Evolutionary conservation across 2,329 filamentous ascomycete species (phyloP).

Genomic region (Endocalyx cinctus): DNA sequence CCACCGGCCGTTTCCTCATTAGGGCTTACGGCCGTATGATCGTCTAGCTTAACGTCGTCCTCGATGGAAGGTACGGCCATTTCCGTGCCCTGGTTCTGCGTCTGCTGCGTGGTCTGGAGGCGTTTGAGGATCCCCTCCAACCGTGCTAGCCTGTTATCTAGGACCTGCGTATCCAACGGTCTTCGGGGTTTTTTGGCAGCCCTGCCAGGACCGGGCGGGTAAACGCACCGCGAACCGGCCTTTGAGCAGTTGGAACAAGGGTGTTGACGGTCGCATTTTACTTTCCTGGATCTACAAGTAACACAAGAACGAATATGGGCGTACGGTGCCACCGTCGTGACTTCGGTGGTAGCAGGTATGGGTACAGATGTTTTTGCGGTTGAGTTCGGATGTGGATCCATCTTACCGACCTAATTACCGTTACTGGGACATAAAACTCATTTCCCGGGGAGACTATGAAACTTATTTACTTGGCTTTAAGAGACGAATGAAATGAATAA

Average conservation of each 20-base stretch:
- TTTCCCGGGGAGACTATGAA: no score
- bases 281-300: slow-evolving; percentile 7
- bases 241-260: slow-evolving; percentile 14
- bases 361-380: no score
- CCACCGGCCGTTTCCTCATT: neutral
- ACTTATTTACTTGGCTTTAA: no score
- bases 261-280: slow-evolving; percentile 15
- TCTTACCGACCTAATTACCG: no score
- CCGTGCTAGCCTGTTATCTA: slow-evolving; percentile 13
- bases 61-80: no score
- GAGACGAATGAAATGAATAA: no score
- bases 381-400: no score
- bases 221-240: slow-evolving; percentile 10
- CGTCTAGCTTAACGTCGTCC: neutral
- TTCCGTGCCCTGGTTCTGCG: slow-evolving; percentile 3
- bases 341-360: no score
- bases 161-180: slow-evolving; percentile 9
- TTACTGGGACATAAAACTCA: no score
- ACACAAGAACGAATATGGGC: no score
- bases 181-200: slow-evolving; percentile 15
- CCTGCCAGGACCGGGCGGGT: slow-evolving; percentile 12
- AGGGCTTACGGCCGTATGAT: neutral
- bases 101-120: no score
- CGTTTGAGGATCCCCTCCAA: slow-evolving; percentile 14
- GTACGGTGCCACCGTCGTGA: no score